phyloP scores from a whole-genome alignment of 345 rosid genomes.

The Diplotaxis tenuifolia region DNA sequence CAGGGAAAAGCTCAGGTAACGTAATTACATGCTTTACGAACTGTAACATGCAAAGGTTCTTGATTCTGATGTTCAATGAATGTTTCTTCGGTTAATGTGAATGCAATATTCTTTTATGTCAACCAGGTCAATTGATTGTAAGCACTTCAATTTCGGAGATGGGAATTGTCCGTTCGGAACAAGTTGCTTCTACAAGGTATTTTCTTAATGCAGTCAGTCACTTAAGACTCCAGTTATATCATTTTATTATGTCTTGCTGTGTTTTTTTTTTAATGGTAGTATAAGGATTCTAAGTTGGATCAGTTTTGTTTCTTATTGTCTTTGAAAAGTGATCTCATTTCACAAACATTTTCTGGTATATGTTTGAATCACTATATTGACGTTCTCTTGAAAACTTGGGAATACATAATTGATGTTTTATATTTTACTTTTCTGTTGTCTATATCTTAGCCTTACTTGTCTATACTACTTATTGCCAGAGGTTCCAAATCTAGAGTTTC shows the following conservation, averaged over 20 bases:
- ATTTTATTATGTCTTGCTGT: no score
- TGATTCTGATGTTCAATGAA: no score
- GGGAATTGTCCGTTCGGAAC: slow-evolving; percentile 95
- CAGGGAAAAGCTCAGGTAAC: slow-evolving; percentile 79
- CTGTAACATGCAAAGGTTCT: no score
- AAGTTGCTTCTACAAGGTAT: slow-evolving; percentile 86
- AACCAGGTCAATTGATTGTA: slow-evolving; percentile 81
- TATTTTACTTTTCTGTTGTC: neutral
- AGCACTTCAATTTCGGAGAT: slow-evolving; percentile 85
- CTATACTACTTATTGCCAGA: slow-evolving; percentile 7
- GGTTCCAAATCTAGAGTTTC: neutral
- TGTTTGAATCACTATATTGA: neutral
- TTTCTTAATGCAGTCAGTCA: no score
- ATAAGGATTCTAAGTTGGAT: neutral
- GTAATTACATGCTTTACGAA: neutral
- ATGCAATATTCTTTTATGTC: neutral
- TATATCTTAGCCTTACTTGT: neutral
- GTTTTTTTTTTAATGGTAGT: no score
- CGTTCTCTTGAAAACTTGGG: neutral
- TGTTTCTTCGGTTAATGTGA: neutral
- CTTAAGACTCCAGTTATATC: no score
- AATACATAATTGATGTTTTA: neutral
- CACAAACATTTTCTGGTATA: neutral
- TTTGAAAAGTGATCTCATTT: slow-evolving; percentile 1
- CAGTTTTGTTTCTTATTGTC: neutral